Evolutionary conservation across 495 filamentous ascomycete species (phyloP).

Genomic region (Polyplosphaeria fusca): DNA sequence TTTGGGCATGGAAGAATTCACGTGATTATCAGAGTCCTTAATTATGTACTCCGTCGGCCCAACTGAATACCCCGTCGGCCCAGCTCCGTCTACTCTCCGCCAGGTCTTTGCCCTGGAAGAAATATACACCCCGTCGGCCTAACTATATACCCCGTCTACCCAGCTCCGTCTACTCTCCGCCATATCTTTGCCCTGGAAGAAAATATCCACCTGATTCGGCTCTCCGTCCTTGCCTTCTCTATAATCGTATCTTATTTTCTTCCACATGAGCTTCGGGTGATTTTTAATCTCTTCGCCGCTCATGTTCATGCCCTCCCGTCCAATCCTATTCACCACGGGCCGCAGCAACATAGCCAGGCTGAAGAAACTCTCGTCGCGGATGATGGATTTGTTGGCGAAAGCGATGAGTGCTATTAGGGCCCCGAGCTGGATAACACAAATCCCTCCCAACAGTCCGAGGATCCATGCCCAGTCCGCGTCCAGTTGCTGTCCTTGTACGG

Average conservation of each 20-base stretch:
- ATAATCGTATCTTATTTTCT: constrained; percentile 32
- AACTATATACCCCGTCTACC: constrained; percentile 23
- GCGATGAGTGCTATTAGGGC: constrained; percentile 23
- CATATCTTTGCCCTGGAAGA: constrained; percentile 25
- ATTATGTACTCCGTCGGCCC: too few relatives aligned
- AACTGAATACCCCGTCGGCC: constrained; percentile 22
- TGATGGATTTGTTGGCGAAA: constrained; percentile 29
- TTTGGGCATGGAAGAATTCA: too few relatives aligned
- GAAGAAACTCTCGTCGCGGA: constrained; percentile 31
- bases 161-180: constrained; percentile 19
- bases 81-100: constrained; percentile 19
- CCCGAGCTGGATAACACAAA: constrained; percentile 24
- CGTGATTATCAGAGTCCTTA: too few relatives aligned
- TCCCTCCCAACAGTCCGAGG: constrained; percentile 15
- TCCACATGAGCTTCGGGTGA: constrained; percentile 18
- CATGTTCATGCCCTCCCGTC: constrained; percentile 24
- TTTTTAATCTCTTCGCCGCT: constrained; percentile 30
- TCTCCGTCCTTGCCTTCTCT: constrained; percentile 31
- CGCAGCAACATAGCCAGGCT: constrained; percentile 27
- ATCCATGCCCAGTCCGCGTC: constrained; percentile 29
- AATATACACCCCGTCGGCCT: too few relatives aligned
- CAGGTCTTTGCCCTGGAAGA: constrained; percentile 23
- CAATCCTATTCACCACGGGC: constrained; percentile 27
- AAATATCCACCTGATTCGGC: constrained; percentile 29
- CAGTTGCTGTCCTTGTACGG: constrained; percentile 24